These are phyloP conservation scores for Annulohypoxylon maeteangense DNA, from an alignment of 495 filamentous ascomycete species.

Conservation along the genomic window DNA sequence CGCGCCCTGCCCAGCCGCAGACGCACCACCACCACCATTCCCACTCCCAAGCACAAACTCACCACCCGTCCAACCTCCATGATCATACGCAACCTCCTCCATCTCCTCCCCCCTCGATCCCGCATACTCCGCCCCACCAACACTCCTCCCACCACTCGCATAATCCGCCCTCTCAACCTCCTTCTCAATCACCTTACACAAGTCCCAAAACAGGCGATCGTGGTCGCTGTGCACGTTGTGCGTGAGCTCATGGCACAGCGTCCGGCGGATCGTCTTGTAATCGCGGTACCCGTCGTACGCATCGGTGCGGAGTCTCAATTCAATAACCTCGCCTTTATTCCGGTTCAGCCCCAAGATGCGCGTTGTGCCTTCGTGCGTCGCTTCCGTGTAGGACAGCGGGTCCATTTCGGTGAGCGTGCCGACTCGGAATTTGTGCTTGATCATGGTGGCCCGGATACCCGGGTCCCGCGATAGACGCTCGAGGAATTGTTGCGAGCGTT, in stretches of 20 bases:
- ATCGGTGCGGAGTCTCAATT: slow-evolving; percentile 89
- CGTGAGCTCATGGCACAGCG: slow-evolving; percentile 93
- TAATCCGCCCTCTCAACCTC: slow-evolving; percentile 87
- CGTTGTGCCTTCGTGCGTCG: slow-evolving; percentile 70
- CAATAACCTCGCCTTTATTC: slow-evolving; percentile 89
- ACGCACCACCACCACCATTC: slow-evolving; percentile 61
- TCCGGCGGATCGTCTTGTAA: slow-evolving; percentile 88
- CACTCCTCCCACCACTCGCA: slow-evolving; percentile 69
- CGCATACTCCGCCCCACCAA: slow-evolving; percentile 77
- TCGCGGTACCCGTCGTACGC: slow-evolving; percentile 93
- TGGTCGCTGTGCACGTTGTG: slow-evolving; percentile 89
- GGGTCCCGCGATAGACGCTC: slow-evolving; percentile 81
- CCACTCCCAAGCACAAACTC: slow-evolving; percentile 82
- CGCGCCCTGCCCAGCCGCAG: slow-evolving; percentile 35
- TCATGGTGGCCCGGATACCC: slow-evolving; percentile 85
- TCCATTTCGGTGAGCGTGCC: slow-evolving; percentile 94
- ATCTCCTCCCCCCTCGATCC: slow-evolving; percentile 64
- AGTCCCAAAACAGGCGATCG: slow-evolving; percentile 86
- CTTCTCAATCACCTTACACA: slow-evolving; percentile 84
- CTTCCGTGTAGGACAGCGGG: slow-evolving; percentile 77
- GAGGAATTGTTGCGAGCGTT: slow-evolving; percentile 75
- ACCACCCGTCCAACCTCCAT: slow-evolving; percentile 88
- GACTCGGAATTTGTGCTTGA: slow-evolving; percentile 85
- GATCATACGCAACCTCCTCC: slow-evolving; percentile 72
- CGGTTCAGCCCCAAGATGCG: slow-evolving; percentile 89